Evolutionary conservation across 2,329 filamentous ascomycete genomes (phyloP).

Genomic region (Botrytis paeoniae): DNA sequence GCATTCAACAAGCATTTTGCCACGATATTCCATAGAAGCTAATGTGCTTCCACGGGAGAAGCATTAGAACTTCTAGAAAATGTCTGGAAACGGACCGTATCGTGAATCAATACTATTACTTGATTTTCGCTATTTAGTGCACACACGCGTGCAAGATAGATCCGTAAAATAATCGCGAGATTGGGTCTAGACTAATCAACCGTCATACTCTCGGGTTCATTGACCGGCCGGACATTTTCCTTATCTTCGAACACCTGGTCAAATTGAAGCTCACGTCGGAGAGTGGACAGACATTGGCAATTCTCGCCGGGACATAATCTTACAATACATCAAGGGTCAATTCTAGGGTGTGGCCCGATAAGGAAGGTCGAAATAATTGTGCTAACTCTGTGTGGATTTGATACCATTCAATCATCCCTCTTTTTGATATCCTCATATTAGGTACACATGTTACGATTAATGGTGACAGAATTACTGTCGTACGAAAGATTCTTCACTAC

Average conservation of each 20-base stretch:
- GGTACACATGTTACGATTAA: not conserved
- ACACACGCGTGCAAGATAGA: not conserved
- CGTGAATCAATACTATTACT: not conserved
- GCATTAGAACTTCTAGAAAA: not conserved
- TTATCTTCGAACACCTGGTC: conserved; percentile 1
- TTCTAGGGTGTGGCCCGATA: not conserved
- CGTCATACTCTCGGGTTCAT: not conserved
- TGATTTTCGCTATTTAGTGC: not conserved
- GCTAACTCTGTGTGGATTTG: not conserved
- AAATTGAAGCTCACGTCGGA: not conserved
- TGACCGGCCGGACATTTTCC: not conserved
- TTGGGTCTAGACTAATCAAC: not conserved
- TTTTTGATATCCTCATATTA: not conserved
- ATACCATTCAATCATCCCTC: not conserved
- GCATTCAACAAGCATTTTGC: not conserved
- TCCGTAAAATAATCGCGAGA: not conserved
- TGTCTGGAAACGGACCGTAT: not conserved
- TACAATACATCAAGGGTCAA: not conserved
- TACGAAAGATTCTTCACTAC: not conserved
- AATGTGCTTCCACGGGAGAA: not conserved
- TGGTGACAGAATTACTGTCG: not conserved
- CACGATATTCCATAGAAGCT: not conserved
- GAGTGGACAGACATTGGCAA: conserved; percentile 1
- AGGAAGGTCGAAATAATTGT: not conserved
- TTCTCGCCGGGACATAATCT: not conserved